Evolutionary conservation across 164 flowering plant species (phyloP), one percentile per base, ranked within the genome.

Genomic region (Vitis rotundifolia): DNA sequence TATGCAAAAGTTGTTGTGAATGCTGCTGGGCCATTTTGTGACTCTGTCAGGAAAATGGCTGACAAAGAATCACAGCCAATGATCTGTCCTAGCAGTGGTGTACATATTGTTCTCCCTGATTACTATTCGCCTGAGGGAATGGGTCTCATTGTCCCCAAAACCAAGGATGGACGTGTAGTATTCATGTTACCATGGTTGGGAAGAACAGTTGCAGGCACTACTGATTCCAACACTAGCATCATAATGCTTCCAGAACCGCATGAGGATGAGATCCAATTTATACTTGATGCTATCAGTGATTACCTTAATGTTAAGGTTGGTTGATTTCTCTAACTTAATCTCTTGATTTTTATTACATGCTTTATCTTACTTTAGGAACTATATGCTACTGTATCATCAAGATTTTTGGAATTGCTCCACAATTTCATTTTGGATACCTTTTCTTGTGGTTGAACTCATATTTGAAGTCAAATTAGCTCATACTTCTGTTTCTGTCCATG

Each of bases 181-280:
- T 93, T 95, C 82, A 93, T 96, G 99, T 81, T 96, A n/a, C 99
- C 99, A 13, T 96, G 99, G 97, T 76, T 96, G 76, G 99, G 99
- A 48, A 86, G 97, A 81, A 96, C 98, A 26, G 82, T 96, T 67
- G 99, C 98, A 68, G 97, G 97, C 49, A 96, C 97, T 49, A 93
- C 98, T 28, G 98, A 93, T 78, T 96, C 99, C 28, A 84, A 78
- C 73, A 96, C 99, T 49, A 10, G 56, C 57, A 93, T 96, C 44
- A 96, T 97, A 51, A 80, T 81, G 86, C 94, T 96, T 68, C 98
- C 99, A 68, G 97, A 93, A 69, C 98, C 97, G 18, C 97, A 93
- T 74, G 99, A 96, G 79, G 94, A 93, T 82, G 99, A 96, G 83
- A 92, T 96, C 78, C 89, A 89, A 57, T 93, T 93, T 76, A 93